phyloP scores from a whole-genome alignment of 805 yeast species.

The Candida xiaguanensis region DNA sequence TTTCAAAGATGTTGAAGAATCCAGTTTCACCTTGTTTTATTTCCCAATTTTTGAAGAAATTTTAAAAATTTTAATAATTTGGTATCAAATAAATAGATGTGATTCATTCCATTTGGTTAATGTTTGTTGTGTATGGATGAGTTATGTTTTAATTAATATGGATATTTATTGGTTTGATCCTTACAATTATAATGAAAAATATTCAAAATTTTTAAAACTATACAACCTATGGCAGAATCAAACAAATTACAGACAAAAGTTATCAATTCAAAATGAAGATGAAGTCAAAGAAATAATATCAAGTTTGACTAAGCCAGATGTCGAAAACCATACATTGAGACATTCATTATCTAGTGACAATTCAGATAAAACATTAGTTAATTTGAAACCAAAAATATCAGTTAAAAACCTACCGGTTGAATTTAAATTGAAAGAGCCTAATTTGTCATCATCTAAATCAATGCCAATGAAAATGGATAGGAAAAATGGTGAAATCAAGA shows the following conservation, averaged over 20 bases:
- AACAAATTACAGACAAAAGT: conserved; percentile 10
- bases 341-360: conserved; percentile 13
- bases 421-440: conserved; percentile 10
- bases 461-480: conserved; percentile 4
- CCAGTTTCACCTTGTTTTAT: conserved; percentile 11
- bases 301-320: conserved; percentile 9
- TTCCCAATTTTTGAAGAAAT: conserved; percentile 16
- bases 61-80: conserved; percentile 7
- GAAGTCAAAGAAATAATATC: conserved; percentile 11
- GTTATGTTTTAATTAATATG: conserved; percentile 4
- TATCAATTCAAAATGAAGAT: conserved; percentile 9
- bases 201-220: conserved; percentile 14
- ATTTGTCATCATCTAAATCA: neutral
- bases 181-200: conserved; percentile 10
- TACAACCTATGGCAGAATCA: conserved; percentile 18
- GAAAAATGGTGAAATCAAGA: conserved; percentile 6
- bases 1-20: neutral
- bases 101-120: conserved; percentile 5
- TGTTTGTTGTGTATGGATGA: conserved; percentile 10
- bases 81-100: conserved; percentile 5
- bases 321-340: conserved; percentile 6
- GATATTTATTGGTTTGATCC: conserved; percentile 8
- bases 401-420: conserved; percentile 12
- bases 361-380: conserved; percentile 16
- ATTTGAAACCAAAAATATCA: conserved; percentile 8